Base-by-base conservation (phyloP, 2,329 filamentous ascomycete species). In the Hypoxylon sp. region DNA sequence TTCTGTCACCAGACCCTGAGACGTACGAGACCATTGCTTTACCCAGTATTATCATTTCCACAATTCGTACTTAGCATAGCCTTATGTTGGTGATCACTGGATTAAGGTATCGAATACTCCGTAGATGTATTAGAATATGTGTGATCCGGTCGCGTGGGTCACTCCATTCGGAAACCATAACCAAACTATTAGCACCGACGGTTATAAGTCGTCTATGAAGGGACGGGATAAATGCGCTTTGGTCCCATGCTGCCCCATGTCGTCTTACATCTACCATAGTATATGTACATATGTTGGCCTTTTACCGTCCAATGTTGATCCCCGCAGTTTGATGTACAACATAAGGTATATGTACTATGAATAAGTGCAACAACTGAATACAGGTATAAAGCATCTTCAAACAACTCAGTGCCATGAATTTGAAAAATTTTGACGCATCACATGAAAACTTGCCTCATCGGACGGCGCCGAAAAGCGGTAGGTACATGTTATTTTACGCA, bases 131-230 rank as follows among this genome's bases (percentile, higher is more conserved):
- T 52, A 27, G 23, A 53, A 45, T 32, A 41, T 37, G 30, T 34
- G 21, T 62, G 67, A 67, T 64, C 63, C 63, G 67, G 63, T 69
- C 56, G 52, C 63, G 60, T 62, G 67, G 65, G 63, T 48, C 59
- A 30, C 46, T 61, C 53, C 59, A 61, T 67, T 64, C 60, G 53
- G 55, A 67, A 61, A 45, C 46, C 53, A 58, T 37, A 67, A 67
- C 60, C 67, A 69, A 55, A 62, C 27, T 52, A 47, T 21, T 43
- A 61, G 41, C 43, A 46, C 34, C 41, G 25, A 51, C 60, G 66
- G 66, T 66, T 68, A 58, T 55, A 51, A 63, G 30, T 53, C 45
- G 46, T 48, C 50, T 48, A 58, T 41, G 29, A 61, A 58, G 29
- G 51, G 41, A 68, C 59, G 59, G 63, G 66, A 56, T 66, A 68